These are phyloP conservation scores for Tetrahymena elliotti DNA, from an alignment of 73 alveolate species.

Conservation along the genomic window DNA sequence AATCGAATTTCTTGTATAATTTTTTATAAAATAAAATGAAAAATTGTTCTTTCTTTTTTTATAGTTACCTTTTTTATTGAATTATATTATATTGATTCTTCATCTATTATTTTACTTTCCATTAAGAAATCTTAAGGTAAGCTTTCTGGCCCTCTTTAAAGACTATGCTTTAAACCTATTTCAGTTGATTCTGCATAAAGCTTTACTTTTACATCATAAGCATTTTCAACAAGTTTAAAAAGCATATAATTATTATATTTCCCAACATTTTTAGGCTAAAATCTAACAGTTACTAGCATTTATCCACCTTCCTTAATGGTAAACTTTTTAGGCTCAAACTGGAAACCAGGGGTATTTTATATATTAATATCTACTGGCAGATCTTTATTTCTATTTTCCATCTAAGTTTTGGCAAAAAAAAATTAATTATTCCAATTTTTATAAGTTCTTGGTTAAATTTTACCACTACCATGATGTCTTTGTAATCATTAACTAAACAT, in stretches of 20 bases:
- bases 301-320: conserved; percentile 79
- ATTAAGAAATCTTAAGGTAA: conserved; percentile 67
- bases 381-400: conserved; percentile 88
- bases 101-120: conserved; percentile 48
- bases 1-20: conserved; percentile 6
- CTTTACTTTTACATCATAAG: conserved; percentile 84
- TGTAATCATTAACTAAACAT: conserved; percentile 84
- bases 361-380: conserved; percentile 83
- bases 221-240: conserved; percentile 72
- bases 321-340: conserved; percentile 82
- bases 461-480: conserved; percentile 73
- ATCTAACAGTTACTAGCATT: conserved; percentile 78
- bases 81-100: conserved; percentile 40
- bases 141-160: conserved; percentile 72
- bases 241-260: conserved; percentile 65
- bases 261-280: conserved; percentile 93
- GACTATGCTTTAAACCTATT: conserved; percentile 47
- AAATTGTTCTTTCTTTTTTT: too few species aligned
- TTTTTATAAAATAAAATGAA: too few species aligned
- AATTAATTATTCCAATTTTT: neutral
- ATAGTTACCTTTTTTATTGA: conserved; percentile 32
- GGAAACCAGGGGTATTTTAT: conserved; percentile 85
- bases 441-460: neutral
- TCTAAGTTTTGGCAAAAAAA: neutral
- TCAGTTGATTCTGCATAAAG: conserved; percentile 76